Conservation (phyloP, 345 rosid genomes). For the Excoecaria agallocha region DNA sequence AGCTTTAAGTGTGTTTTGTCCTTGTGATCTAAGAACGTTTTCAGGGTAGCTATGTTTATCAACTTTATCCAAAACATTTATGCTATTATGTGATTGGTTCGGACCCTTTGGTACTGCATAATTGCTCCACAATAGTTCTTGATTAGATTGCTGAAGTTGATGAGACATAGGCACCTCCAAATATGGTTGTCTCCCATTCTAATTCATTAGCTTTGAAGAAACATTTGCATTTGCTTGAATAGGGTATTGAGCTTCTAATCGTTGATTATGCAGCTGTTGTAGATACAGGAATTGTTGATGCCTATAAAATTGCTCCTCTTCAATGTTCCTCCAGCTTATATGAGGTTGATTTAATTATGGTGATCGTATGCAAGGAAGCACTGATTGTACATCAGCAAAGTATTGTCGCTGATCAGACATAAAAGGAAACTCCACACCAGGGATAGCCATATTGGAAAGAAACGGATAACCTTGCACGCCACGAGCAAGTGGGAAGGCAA, state of each 20-base stretch:
- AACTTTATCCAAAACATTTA: conserved; percentile 35
- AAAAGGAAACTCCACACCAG: conserved; percentile 40
- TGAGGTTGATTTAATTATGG: conserved; percentile 40
- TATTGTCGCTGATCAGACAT: conserved; percentile 49
- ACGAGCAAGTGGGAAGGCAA: conserved; percentile 42
- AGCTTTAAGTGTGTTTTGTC: conserved; percentile 44
- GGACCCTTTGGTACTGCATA: conserved; percentile 38
- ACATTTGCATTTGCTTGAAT: conserved; percentile 34
- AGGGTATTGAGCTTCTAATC: conserved; percentile 38
- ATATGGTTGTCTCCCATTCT: conserved; percentile 42
- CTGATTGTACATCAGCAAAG: conserved; percentile 41
- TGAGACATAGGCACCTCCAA: conserved; percentile 41
- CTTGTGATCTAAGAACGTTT: conserved; percentile 62
- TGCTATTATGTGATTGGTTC: conserved; percentile 27
- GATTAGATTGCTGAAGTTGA: conserved; percentile 44
- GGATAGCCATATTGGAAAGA: conserved; percentile 34
- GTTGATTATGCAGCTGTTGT: conserved; percentile 45
- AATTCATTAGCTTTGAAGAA: conserved; percentile 26
- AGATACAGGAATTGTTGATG: conserved; percentile 37
- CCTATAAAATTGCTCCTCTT: conserved; percentile 47
- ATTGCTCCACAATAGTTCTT: conserved; percentile 42
- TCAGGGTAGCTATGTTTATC: conserved; percentile 51
- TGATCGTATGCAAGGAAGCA: conserved; percentile 40
- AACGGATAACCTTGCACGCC: conserved; percentile 43
- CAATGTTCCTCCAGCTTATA: conserved; percentile 43